Evolutionary conservation across 257 asterid species (phyloP), one percentile per base, ranked within the genome.

Genomic region (Ballota nigra): DNA sequence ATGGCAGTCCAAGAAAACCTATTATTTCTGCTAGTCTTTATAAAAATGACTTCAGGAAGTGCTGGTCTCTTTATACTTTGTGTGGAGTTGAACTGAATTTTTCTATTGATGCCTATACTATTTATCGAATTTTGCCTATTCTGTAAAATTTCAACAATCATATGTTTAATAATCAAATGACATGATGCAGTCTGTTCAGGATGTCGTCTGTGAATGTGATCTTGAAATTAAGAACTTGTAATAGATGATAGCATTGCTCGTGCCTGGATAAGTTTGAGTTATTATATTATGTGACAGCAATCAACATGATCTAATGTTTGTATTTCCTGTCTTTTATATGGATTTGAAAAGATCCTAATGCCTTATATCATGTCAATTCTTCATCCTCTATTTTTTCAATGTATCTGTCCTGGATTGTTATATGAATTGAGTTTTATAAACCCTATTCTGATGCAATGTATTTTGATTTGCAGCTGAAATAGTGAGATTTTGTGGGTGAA

Each of bases 401-500:
- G 3, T 41, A 43, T 15, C 18, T 47, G 22, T n/a, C 55, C 8
- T 31, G 9, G 49, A 29, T 38, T 24, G 18, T 58, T 57, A 28
- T 18, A 28, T 12, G 34, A 43, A 15, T 60, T 11, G 56, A 47
- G 9, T 10, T 8, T 12, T 19, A 10, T 28, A 10, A 12, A 47
- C 72, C 34, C 34, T 55, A 29, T 26, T 66, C 62, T 75, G 59
- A 75, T 3, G 2, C 58, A 31, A 18, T 22, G 36, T 71, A 6
- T 33, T 71, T 75, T 40, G 24, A 18, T 43, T 63, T 68, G 79
- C 79, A 80, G 84, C 40, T 75, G 67, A 67, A 26, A 60, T 8
- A 28, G 58, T 63, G 5, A 29, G 0, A 9, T 40, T 20, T 68
- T 33, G 63, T 47, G 56, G 68, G 74, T 69, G 71, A 65, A 75